phyloP scores from a whole-genome alignment of 2,329 filamentous ascomycete species.

The Aureobasidium vineae region DNA sequence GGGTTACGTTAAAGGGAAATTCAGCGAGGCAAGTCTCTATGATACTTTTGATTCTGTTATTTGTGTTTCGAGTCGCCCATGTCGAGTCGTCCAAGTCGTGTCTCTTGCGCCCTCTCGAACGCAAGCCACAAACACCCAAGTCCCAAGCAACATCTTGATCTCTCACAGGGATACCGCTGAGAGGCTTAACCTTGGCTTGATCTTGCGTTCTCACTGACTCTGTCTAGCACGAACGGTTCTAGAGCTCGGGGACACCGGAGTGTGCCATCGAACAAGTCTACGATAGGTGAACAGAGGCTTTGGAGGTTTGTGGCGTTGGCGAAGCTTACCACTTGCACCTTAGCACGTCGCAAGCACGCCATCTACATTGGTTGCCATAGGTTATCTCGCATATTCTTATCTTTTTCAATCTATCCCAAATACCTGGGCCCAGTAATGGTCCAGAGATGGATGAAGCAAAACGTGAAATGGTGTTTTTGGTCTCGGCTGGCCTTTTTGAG shows the following conservation, averaged over 20 bases:
- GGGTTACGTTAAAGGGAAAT: too few relatives aligned
- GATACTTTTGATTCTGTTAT: too few relatives aligned
- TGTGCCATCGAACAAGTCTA: not conserved
- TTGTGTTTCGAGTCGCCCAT: not conserved
- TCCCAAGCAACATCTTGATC: not conserved
- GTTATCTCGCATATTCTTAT: not conserved
- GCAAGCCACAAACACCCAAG: not conserved
- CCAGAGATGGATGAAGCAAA: not conserved
- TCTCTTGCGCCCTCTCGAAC: not conserved
- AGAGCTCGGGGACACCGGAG: not conserved
- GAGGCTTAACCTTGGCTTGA: slow-evolving; percentile 6
- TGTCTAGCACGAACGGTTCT: slow-evolving; percentile 2
- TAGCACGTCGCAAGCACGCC: slow-evolving; percentile 20
- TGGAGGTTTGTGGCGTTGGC: not conserved
- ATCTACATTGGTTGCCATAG: slow-evolving; percentile 17
- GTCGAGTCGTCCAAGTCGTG: not conserved
- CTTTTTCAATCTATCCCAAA: not conserved
- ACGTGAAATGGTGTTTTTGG: not conserved
- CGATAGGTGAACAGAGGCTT: too few relatives aligned
- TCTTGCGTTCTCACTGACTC: too few relatives aligned
- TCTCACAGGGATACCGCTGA: not conserved
- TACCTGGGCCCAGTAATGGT: not conserved
- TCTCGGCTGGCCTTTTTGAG: not conserved
- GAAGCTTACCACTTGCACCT: not conserved
- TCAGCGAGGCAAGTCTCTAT: too few relatives aligned